Evolutionary conservation across 2,329 filamentous ascomycete genomes (phyloP).

Genomic region (Alternaria rosae): DNA sequence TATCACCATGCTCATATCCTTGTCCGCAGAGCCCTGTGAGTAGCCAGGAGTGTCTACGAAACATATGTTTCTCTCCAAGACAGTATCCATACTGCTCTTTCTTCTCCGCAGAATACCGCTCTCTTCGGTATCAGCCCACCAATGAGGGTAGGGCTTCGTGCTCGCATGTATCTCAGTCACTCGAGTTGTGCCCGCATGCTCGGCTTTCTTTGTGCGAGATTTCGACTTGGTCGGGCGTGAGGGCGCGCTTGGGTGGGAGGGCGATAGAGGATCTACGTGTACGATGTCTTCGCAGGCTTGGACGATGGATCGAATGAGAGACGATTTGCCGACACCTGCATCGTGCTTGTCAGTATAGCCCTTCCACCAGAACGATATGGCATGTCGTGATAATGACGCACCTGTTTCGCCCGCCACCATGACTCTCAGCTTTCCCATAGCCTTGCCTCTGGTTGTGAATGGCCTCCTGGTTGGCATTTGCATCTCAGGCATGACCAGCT

Average conservation of each 20-base stretch:
- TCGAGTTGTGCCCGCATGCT: slow-evolving; percentile 28
- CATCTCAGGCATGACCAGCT: slow-evolving; percentile 98
- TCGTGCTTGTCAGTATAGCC: slow-evolving; percentile 18
- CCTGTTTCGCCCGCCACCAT: slow-evolving; percentile 82
- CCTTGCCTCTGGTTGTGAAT: slow-evolving; percentile 86
- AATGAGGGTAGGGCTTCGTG: slow-evolving; percentile 75
- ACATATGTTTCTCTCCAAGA: slow-evolving; percentile 90
- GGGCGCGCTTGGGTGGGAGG: slow-evolving; percentile 34
- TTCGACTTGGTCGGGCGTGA: slow-evolving; percentile 33
- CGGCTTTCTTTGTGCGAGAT: slow-evolving; percentile 34
- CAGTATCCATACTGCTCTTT: slow-evolving; percentile 74
- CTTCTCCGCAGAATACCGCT: slow-evolving; percentile 65
- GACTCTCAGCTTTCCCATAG: slow-evolving; percentile 86
- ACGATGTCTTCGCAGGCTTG: slow-evolving; percentile 91
- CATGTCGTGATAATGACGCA: slow-evolving; percentile 44
- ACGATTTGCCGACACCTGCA: slow-evolving; percentile 86
- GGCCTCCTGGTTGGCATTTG: slow-evolving; percentile 87
- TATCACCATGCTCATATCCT: slow-evolving; percentile 51
- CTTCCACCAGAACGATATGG: neutral
- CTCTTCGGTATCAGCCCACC: slow-evolving; percentile 84
- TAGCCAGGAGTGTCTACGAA: slow-evolving; percentile 86
- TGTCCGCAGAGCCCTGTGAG: slow-evolving; percentile 52
- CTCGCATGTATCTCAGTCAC: slow-evolving; percentile 56
- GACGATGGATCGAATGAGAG: slow-evolving; percentile 85
- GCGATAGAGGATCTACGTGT: slow-evolving; percentile 76